Percentiles rank a stretch among this genome's conserved stretches.
Conservation (phyloP, 148 eudicot genomes). For the Rhododendron vialii region DNA sequence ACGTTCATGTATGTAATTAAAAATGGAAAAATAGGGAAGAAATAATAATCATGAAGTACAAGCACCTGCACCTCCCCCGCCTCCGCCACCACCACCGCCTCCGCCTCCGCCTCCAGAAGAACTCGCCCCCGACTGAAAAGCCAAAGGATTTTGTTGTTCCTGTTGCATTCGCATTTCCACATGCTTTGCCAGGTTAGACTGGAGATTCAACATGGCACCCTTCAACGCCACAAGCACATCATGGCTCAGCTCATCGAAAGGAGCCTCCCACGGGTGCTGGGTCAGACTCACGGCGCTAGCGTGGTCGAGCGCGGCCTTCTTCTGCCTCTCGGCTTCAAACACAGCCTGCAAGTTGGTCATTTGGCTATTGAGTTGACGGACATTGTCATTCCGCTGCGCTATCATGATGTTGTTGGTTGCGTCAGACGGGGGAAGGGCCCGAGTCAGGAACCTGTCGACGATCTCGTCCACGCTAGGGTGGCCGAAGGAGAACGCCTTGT, state of each 20-base stretch:
- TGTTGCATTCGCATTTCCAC: not conserved
- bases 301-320: not conserved
- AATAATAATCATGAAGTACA: not conserved
- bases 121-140: not conserved
- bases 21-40: not conserved
- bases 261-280: slow-evolving; percentile 21
- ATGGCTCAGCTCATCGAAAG: slow-evolving; percentile 5
- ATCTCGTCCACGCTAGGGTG: slow-evolving; percentile 21
- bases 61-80: not conserved
- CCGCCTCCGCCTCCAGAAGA: not conserved
- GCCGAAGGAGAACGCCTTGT: slow-evolving; percentile 23
- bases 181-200: not conserved
- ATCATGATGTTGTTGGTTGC: not conserved
- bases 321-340: slow-evolving; percentile 9
- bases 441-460: slow-evolving; percentile 7
- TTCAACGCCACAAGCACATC: slow-evolving; percentile 21
- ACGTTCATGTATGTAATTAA: not conserved
- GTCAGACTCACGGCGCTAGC: not conserved
- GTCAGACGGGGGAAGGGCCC: not conserved
- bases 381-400: slow-evolving; percentile 1
- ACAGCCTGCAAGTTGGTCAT: not conserved
- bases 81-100: not conserved
- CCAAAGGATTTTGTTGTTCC: not conserved
- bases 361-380: slow-evolving; percentile 2
- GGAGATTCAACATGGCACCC: slow-evolving; percentile 24